phyloP scores from a whole-genome alignment of 2,329 filamentous ascomycete species.

The Fusarium drepaniforme region DNA sequence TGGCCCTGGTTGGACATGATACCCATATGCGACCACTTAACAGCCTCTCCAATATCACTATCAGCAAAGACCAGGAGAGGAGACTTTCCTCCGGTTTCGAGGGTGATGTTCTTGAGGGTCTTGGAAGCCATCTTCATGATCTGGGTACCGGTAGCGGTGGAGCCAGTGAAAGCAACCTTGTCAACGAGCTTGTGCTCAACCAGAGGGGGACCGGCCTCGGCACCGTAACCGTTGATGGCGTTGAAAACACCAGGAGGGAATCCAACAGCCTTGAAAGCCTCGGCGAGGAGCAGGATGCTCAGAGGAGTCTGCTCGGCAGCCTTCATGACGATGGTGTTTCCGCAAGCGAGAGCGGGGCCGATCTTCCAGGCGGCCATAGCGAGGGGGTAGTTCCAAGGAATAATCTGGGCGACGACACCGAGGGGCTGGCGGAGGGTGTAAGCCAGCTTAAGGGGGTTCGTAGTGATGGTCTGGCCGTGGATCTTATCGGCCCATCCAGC shows the following conservation, averaged over 20 bases:
- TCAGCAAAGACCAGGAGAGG: conserved; percentile 83
- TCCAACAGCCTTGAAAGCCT: conserved; percentile 77
- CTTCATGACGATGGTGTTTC: conserved; percentile 79
- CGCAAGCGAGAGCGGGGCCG: conserved; percentile 76
- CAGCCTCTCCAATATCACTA: conserved; percentile 78
- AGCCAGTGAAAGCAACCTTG: conserved; percentile 85
- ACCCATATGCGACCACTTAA: conserved; percentile 79
- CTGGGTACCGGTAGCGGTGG: conserved; percentile 75
- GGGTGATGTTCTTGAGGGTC: conserved; percentile 62
- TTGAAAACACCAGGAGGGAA: conserved; percentile 82
- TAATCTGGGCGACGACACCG: conserved; percentile 85
- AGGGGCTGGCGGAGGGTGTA: conserved; percentile 72
- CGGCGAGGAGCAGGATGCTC: conserved; percentile 73
- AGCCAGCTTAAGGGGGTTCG: conserved; percentile 79
- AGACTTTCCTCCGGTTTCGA: conserved; percentile 83
- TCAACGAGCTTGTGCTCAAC: conserved; percentile 70
- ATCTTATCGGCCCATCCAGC: conserved; percentile 91
- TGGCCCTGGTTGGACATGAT: conserved; percentile 74
- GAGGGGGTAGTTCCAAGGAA: conserved; percentile 87
- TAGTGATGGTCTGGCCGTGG: conserved; percentile 83
- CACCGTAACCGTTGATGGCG: conserved; percentile 81
- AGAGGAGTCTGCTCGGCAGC: conserved; percentile 81
- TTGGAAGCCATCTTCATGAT: conserved; percentile 83
- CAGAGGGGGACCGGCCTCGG: conserved; percentile 76
- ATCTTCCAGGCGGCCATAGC: conserved; percentile 87